phyloP scores from a whole-genome alignment of 1,284 basidiomycete genomes.

The Moniliophthora roreri region DNA sequence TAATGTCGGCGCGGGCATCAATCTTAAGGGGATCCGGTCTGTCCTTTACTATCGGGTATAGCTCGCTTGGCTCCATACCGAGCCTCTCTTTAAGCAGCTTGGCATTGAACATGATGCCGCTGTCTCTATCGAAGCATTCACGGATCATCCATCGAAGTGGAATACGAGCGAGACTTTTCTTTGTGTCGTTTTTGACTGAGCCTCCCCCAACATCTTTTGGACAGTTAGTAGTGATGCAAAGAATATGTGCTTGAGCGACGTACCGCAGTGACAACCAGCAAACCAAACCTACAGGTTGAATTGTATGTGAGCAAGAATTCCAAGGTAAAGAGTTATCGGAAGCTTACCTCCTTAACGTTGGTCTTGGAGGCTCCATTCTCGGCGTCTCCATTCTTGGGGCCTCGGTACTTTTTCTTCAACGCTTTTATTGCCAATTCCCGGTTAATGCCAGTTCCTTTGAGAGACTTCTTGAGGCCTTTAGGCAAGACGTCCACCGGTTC shows the following conservation, averaged over 20 bases:
- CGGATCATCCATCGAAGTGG: conserved; percentile 49
- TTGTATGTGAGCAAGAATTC: no score
- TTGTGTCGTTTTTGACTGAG: conserved; percentile 29
- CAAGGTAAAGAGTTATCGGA: no score
- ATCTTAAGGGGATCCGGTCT: no score
- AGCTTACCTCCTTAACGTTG: no score
- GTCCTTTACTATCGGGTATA: no score
- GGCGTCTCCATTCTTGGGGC: no score
- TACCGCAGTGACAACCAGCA: conserved; percentile 50
- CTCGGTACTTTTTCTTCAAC: conserved; percentile 9
- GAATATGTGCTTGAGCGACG: conserved; percentile 16
- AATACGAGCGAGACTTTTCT: conserved; percentile 38
- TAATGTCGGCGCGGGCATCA: no score
- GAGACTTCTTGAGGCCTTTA: no score
- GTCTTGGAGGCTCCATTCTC: no score
- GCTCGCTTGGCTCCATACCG: conserved; percentile 34
- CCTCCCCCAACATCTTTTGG: conserved; percentile 33
- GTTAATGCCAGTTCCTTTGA: conserved; percentile 5
- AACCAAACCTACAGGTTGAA: conserved; percentile 49
- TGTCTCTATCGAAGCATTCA: conserved; percentile 45
- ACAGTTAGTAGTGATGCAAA: background rate
- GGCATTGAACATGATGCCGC: conserved; percentile 37
- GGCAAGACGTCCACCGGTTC: background rate
- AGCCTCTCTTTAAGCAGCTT: conserved; percentile 33
- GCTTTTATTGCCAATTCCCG: conserved; percentile 4